Conservation (phyloP, 345 rosid genomes). For the Firmiana major region DNA sequence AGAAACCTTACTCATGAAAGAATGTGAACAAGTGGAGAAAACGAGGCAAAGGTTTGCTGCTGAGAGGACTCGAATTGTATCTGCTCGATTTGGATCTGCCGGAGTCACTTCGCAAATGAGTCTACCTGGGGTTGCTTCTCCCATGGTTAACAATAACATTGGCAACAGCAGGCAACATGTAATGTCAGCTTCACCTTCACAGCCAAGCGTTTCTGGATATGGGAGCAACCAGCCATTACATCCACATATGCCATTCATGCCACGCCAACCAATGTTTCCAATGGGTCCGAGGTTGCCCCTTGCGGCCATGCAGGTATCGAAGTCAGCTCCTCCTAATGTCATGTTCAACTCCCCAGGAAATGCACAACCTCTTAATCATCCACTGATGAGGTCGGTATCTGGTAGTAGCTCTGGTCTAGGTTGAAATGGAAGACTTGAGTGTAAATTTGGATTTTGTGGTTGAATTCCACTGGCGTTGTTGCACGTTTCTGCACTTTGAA, state of each 20-base stretch:
- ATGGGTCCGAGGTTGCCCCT: constrained; percentile 77
- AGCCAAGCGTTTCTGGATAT: constrained; percentile 60
- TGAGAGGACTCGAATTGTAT: constrained; percentile 63
- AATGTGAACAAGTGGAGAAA: constrained; percentile 96
- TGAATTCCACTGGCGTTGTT: constrained; percentile 1
- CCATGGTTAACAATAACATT: constrained; percentile 48
- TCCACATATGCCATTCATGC: constrained; percentile 75
- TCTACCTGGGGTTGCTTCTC: constrained; percentile 47
- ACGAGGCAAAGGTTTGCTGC: constrained; percentile 77
- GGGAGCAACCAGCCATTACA: constrained; percentile 52
- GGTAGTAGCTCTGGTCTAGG: constrained; percentile 66
- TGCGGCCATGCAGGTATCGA: constrained; percentile 58
- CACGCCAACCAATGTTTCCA: constrained; percentile 63
- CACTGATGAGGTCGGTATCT: constrained; percentile 58
- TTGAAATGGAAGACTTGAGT: constrained; percentile 20
- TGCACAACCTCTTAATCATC: constrained; percentile 58
- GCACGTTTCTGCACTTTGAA: constrained; percentile 8
- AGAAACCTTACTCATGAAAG: constrained; percentile 88
- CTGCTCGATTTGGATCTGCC: constrained; percentile 54
- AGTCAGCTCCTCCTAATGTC: constrained; percentile 36
- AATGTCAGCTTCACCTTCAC: constrained; percentile 51
- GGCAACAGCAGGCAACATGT: constrained; percentile 51
- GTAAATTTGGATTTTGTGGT: constrained; percentile 1
- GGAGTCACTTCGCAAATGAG: constrained; percentile 47
- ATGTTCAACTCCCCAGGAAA: constrained; percentile 50